Base-by-base conservation (phyloP, 208 protist species). In the Crithidia brevicula region DNA sequence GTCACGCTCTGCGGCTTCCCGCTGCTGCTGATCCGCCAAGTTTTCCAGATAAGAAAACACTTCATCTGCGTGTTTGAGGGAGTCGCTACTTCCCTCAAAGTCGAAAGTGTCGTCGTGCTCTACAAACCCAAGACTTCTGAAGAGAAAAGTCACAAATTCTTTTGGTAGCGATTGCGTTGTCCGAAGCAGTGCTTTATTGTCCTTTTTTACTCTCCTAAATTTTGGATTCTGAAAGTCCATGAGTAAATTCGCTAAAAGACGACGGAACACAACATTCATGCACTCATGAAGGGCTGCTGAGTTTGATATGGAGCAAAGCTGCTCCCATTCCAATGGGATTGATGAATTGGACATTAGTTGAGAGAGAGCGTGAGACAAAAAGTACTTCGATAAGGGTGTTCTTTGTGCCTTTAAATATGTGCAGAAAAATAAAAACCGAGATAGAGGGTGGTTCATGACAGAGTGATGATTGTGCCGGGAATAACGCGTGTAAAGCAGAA, bases 241-340 rank as follows among this genome's bases (percentile, higher is more conserved):
- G 15, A 92, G 68, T n/a, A 94, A 27, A 62, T 94, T 94, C 16
- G 82, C 81, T 18, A 94, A 76, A 13, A 94, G 72, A 2, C 60
- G 67, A 10, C 89, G 59, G 57, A 92, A 94, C 18, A 94, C 74
- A 15, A 40, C 30, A 9, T 75, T 53, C 28, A 86, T 61, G 18
- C 72, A 79, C 8, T 38, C 45, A 22, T 38, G 49, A 20, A 79
- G 28, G 5, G 27, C n/a, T 1, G 45, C 46, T 15, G 50, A 13
- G 40, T 78, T 22, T 0, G 34, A n/a, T 1, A 15, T 36, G 3
- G 11, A 18, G 15, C 61, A 67, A 0, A 67, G 30, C 13, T 25
- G 8, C 22, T 23, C 20, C 61, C 61, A 67, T 18, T 54, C 16
- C 10, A 18, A 11, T 9, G 46, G 46, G 20, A 51, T 20, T 7